Percentiles rank a stretch among this genome's conserved stretches.
Evolutionary conservation across 1,139 yeast species (phyloP).

Genomic region (Candida dubliniensis): DNA sequence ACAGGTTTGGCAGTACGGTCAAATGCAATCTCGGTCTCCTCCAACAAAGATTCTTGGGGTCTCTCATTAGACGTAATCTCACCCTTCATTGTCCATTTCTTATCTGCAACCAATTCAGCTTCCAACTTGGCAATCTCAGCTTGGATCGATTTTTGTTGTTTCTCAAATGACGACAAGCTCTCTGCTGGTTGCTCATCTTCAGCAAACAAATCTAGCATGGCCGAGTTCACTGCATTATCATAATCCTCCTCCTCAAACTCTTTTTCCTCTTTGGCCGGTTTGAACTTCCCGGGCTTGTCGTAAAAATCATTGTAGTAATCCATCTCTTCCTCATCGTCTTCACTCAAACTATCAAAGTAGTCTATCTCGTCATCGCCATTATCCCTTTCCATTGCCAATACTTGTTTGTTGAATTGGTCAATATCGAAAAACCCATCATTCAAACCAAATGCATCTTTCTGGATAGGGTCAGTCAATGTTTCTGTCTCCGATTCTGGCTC

Average conservation of each 20-base stretch:
- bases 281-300: conserved; percentile 45
- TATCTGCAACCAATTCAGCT: conserved; percentile 83
- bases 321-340: conserved; percentile 62
- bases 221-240: conserved; percentile 55
- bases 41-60: conserved; percentile 74
- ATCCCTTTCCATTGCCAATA: conserved; percentile 65
- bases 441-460: conserved; percentile 61
- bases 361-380: conserved; percentile 59
- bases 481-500: conserved; percentile 12
- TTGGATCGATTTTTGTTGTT: conserved; percentile 74
- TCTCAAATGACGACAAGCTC: conserved; percentile 75
- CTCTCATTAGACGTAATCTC: conserved; percentile 82
- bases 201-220: conserved; percentile 60
- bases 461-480: conserved; percentile 20
- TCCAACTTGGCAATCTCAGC: conserved; percentile 78
- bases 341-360: conserved; percentile 56
- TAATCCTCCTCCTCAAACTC: conserved; percentile 46
- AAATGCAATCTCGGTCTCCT: conserved; percentile 44
- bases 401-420: conserved; percentile 82
- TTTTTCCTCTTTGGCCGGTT: conserved; percentile 28
- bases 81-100: conserved; percentile 93
- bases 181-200: conserved; percentile 26
- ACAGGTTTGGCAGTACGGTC: conserved; percentile 57
- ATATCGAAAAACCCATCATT: conserved; percentile 86
- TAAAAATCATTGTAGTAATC: conserved; percentile 75